Conservation (phyloP, 805 yeast species). For the Ogataea polymorpha region DNA sequence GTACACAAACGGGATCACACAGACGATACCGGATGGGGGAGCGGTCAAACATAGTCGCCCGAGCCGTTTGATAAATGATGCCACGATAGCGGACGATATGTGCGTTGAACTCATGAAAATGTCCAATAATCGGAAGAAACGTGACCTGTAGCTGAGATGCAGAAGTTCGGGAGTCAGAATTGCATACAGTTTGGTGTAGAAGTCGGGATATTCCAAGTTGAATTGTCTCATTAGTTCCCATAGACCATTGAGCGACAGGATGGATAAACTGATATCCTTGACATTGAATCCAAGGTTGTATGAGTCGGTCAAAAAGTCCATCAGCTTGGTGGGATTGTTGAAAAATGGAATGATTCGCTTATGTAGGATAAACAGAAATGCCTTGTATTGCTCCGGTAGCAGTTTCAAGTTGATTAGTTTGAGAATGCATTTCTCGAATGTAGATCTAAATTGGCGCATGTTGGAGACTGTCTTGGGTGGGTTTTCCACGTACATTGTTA, state of each 20-base stretch:
- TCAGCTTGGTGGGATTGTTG: conserved; percentile 73
- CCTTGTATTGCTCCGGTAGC: conserved; percentile 55
- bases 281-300: conserved; percentile 47
- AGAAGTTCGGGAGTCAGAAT: conserved; percentile 72
- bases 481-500: conserved; percentile 35
- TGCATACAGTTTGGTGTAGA: conserved; percentile 76
- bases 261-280: conserved; percentile 36
- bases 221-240: conserved; percentile 78
- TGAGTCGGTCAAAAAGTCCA: conserved; percentile 92
- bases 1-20: conserved; percentile 86
- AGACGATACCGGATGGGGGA: conserved; percentile 86
- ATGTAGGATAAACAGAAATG: conserved; percentile 68
- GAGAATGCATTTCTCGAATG: conserved; percentile 71
- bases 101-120: conserved; percentile 84
- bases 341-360: conserved; percentile 80
- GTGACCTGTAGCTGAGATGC: conserved; percentile 75
- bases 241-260: conserved; percentile 81
- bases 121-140: conserved; percentile 86
- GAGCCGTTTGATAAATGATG: conserved; percentile 83
- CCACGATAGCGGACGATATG: conserved; percentile 75
- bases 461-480: conserved; percentile 43
- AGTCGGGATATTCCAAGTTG: conserved; percentile 90
- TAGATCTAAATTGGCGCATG: conserved; percentile 47
- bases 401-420: conserved; percentile 47
- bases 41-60: conserved; percentile 72